Conservation (phyloP, 805 yeast species). For the Schizosaccharomyces pombe region DNA sequence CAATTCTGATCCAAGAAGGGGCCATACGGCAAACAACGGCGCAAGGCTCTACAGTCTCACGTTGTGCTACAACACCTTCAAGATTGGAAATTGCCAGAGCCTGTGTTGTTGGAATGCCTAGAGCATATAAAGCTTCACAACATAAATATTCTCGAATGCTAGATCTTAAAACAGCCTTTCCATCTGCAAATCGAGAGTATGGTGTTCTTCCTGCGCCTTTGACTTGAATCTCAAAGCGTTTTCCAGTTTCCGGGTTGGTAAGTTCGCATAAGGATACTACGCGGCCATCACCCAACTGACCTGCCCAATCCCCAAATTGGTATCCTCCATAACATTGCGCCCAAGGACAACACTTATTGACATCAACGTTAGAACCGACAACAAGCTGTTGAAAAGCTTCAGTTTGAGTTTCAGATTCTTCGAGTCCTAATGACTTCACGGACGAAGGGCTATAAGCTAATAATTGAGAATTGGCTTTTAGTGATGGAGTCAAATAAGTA, state of each 20-base stretch:
- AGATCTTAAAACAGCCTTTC: constrained; percentile 76
- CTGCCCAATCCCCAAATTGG: constrained; percentile 92
- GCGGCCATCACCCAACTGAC: constrained; percentile 91
- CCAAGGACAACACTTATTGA: constrained; percentile 38
- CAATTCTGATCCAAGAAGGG: constrained; percentile 66
- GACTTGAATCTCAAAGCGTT: constrained; percentile 44
- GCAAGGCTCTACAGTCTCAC: constrained; percentile 47
- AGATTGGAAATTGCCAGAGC: constrained; percentile 50
- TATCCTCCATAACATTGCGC: constrained; percentile 87
- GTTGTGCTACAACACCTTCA: constrained; percentile 55
- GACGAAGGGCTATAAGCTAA: constrained; percentile 39
- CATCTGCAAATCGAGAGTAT: constrained; percentile 85
- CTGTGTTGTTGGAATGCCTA: constrained; percentile 71
- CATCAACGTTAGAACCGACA: constrained; percentile 31
- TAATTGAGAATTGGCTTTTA: constrained; percentile 20
- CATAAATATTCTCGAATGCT: constrained; percentile 66
- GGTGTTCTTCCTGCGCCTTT: constrained; percentile 84
- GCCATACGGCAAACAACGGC: constrained; percentile 73
- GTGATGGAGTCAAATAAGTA: constrained; percentile 47
- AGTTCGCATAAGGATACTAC: constrained; percentile 63
- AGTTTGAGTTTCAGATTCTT: constrained; percentile 18
- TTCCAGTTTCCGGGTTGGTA: constrained; percentile 21
- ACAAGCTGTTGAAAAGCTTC: constrained; percentile 30
- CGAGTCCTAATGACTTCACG: constrained; percentile 35
- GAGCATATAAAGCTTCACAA: constrained; percentile 21